Percentiles rank a stretch among this genome's conserved stretches.
Conservation (phyloP, 164 flowering plant genomes). For the Aristolochia contorta region DNA sequence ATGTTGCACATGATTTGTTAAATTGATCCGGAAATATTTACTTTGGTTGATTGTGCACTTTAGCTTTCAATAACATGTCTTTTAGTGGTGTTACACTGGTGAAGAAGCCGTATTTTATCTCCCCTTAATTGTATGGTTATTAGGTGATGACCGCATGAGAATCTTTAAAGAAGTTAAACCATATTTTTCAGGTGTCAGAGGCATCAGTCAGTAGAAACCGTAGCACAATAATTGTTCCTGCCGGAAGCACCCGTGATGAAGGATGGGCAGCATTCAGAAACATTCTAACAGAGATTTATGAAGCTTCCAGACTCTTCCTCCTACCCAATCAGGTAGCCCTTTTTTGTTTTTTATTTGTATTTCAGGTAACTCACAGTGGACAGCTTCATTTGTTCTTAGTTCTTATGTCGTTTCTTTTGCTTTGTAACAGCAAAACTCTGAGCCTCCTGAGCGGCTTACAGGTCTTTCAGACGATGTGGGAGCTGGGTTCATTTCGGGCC, state of each 20-base stretch:
- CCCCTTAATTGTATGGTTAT: neutral
- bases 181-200: conserved; percentile 64
- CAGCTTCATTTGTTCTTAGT: conserved; percentile 5
- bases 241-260: conserved; percentile 82
- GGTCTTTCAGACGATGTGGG: conserved; percentile 98
- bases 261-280: conserved; percentile 97
- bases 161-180: neutral
- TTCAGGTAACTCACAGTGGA: neutral
- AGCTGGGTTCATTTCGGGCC: conserved; percentile 91
- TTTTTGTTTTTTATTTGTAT: neutral
- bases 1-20: too few relatives aligned
- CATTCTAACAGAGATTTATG: conserved; percentile 89
- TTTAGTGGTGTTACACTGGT: too few relatives aligned
- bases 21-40: too few relatives aligned
- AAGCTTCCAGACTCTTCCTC: conserved; percentile 67
- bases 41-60: too few relatives aligned
- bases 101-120: neutral
- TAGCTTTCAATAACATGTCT: too few relatives aligned
- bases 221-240: conserved; percentile 95
- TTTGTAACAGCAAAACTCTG: conserved; percentile 55
- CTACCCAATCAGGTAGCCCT: conserved; percentile 56
- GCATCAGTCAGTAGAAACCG: conserved; percentile 97
- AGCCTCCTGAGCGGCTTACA: conserved; percentile 64
- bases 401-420: neutral
- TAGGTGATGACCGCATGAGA: too few relatives aligned